Percentiles rank a stretch among this genome's conserved stretches.
These are phyloP conservation scores for Tetrahymena elliotti DNA, from an alignment of 73 alveolate genomes.

Conservation along the genomic window DNA sequence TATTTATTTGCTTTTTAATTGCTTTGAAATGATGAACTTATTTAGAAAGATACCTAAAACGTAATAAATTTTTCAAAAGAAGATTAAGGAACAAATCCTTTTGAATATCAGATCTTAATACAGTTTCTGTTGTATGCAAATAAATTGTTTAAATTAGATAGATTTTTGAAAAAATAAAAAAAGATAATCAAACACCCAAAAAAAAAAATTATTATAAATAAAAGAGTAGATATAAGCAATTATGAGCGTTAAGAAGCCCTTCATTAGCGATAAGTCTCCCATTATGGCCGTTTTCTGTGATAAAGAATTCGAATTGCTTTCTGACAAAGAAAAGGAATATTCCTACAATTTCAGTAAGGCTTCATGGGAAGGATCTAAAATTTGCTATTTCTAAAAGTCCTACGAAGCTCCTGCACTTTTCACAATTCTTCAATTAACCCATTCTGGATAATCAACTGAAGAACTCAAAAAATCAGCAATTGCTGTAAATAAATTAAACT, in stretches of 20 bases:
- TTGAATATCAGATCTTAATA: background rate
- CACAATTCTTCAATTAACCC: conserved; percentile 72
- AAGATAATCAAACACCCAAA: background rate
- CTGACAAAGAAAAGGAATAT: conserved; percentile 81
- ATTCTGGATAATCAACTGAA: conserved; percentile 49
- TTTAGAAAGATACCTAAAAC: background rate
- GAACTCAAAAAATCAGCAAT: background rate
- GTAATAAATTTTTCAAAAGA: background rate
- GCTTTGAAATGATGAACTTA: background rate
- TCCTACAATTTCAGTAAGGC: conserved; percentile 86
- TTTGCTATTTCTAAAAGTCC: conserved; percentile 75
- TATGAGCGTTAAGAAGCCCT: background rate
- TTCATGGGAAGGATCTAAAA: conserved; percentile 88
- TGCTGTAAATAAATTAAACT: background rate
- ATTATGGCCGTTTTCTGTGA: background rate
- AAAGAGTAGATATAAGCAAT: background rate
- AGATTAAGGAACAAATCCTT: background rate
- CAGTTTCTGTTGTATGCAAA: background rate
- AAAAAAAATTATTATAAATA: background rate
- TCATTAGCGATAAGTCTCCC: conserved; percentile 1
- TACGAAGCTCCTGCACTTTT: conserved; percentile 95
- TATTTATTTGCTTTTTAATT: too few relatives aligned
- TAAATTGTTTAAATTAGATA: background rate
- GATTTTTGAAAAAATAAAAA: background rate
- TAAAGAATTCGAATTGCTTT: conserved; percentile 32